Conservation (phyloP, 495 filamentous ascomycete genomes). For the Lentithecium fluviatile region DNA sequence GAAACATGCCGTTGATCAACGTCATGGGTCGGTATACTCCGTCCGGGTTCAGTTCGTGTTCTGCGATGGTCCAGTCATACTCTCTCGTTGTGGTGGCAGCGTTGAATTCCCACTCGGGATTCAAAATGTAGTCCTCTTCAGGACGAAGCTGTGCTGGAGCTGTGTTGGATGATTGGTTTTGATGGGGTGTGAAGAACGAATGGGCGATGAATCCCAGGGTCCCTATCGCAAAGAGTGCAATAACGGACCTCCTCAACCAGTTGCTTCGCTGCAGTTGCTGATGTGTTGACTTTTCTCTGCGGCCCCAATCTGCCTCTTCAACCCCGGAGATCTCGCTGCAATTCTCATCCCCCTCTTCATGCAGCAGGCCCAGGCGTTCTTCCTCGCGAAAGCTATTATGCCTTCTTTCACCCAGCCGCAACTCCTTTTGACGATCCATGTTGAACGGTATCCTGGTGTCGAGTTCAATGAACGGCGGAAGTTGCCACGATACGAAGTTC, state of each 20-base stretch:
- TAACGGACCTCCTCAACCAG: conserved; percentile 11
- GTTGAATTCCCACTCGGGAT: conserved; percentile 50
- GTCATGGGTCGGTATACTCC: conserved; percentile 52
- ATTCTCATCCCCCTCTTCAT: conserved; percentile 4
- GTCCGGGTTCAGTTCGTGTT: conserved; percentile 54
- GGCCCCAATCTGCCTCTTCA: conserved; percentile 18
- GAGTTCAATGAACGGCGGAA: too few species aligned
- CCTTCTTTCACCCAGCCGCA: neutral
- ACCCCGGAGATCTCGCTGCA: conserved; percentile 5
- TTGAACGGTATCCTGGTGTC: neutral
- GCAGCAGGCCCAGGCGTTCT: conserved; percentile 18
- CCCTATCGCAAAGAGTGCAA: conserved; percentile 6
- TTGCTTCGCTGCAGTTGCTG: neutral
- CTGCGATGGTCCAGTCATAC: conserved; percentile 53
- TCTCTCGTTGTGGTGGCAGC: conserved; percentile 45
- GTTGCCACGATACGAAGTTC: too few species aligned
- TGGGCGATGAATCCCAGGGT: conserved; percentile 20
- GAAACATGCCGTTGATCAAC: conserved; percentile 34
- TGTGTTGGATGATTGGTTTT: neutral
- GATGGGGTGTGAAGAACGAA: neutral
- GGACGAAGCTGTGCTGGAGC: conserved; percentile 8
- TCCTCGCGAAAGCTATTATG: neutral
- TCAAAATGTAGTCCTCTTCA: conserved; percentile 48
- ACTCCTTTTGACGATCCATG: neutral
- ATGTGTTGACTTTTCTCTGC: neutral